Base-by-base conservation (phyloP, 2,329 filamentous ascomycete genomes). In the Fusarium multiceps region DNA sequence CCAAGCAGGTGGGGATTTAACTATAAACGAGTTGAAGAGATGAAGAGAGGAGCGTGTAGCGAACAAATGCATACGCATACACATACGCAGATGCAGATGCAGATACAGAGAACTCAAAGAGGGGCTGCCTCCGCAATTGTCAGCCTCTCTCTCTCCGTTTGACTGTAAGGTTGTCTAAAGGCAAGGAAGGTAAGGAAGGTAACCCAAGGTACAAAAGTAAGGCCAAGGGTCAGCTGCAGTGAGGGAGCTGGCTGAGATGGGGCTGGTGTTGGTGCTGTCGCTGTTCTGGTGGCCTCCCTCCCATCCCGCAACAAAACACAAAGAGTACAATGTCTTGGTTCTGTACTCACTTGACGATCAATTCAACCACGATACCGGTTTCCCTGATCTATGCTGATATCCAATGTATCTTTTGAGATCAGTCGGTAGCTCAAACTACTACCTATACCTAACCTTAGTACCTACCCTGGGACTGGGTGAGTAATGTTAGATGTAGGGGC, bases 81-180 rank as follows among this genome's bases (percentile, higher is more conserved):
- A 6, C 12, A 14, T 3, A 30, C 2, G 25, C 63, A 54, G 11
- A 47, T 18, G 45, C 43, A 47, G 45, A 37, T 25, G 49, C 18
- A 21, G 23, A 53, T 42, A 34, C 49, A 54, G 46, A 41, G 14
- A 54, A 41, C 34, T 42, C 43, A 56, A 67, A 69, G 69, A 71
- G 71, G 71, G 71, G 60, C 66, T 53, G 66, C 49, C 66, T 74
- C 71, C 72, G 61, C 72, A 42, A 53, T 53, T 72, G 64, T 74
- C 72, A 74, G 72, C 72, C 72, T 74, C 71, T 71, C 66, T 30
- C 28, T 55, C 40, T 58, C 42, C 32, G 27, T 37, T 45, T 57
- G 42, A 43, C 47, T 23, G 49, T 30, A 30, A 14, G 13, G 28
- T 41, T 34, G 37, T 41, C 23, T 28, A 28, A 42, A 37, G 23